Percentiles rank a stretch among this genome's conserved stretches.
phyloP scores from a whole-genome alignment of 495 filamentous ascomycete species.

The Xylaria palmicola region DNA sequence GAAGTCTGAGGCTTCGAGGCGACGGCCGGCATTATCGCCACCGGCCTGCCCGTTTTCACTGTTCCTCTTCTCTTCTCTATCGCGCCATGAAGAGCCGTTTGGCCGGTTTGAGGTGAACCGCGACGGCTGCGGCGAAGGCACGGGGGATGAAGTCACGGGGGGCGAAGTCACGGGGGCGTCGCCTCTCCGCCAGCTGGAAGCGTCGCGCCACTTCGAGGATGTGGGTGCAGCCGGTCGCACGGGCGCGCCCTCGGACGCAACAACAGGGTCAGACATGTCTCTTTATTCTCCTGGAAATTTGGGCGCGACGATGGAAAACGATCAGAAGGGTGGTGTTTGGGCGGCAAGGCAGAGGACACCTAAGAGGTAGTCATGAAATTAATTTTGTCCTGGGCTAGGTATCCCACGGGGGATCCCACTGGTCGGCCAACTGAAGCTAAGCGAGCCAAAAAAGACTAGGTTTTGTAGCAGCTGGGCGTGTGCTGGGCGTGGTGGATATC shows the following conservation, averaged over 20 bases:
- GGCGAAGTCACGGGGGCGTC: constrained; percentile 1
- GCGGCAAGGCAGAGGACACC: background rate
- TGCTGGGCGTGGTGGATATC: too few relatives aligned
- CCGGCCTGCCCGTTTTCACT: background rate
- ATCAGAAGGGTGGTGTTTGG: background rate
- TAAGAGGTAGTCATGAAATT: constrained; percentile 19
- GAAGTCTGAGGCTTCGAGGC: background rate
- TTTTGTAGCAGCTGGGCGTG: background rate
- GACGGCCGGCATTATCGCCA: background rate
- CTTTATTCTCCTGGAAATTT: background rate
- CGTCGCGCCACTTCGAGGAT: constrained; percentile 14
- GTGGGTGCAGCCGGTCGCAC: background rate
- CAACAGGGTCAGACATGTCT: constrained; percentile 3
- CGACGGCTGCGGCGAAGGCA: background rate
- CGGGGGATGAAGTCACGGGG: too few relatives aligned
- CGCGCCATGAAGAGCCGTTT: constrained; percentile 11
- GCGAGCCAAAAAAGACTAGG: background rate
- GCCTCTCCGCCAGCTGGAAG: constrained; percentile 11
- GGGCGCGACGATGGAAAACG: too few relatives aligned
- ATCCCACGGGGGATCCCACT: background rate
- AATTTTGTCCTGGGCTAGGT: constrained; percentile 8
- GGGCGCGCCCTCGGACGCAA: background rate
- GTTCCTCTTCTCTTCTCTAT: constrained; percentile 1
- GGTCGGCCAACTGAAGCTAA: background rate
- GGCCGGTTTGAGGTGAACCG: background rate